A percentile compares a stretch with the other conserved stretches of the same genome.
phyloP scores from a whole-genome alignment of 2,329 filamentous ascomycete species.

The Penicillium janthinellum region DNA sequence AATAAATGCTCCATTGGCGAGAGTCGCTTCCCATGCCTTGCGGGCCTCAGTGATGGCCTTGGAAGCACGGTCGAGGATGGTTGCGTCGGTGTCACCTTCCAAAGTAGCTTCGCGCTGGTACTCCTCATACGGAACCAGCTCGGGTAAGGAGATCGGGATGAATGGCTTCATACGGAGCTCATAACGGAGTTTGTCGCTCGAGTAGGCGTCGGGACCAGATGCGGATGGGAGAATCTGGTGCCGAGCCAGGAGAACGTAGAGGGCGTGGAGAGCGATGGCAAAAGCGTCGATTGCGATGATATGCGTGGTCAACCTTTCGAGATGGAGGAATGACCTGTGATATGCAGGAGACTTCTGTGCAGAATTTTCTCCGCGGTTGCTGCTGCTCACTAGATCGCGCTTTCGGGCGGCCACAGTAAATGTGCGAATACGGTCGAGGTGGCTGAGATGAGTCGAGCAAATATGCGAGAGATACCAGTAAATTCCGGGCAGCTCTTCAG shows the following conservation, averaged over 20 bases:
- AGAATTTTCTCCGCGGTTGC: slow-evolving; percentile 9
- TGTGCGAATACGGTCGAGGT: slow-evolving; percentile 72
- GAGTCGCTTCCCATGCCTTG: slow-evolving; percentile 47
- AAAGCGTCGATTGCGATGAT: slow-evolving; percentile 62
- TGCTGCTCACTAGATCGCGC: slow-evolving; percentile 23
- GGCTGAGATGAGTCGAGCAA: slow-evolving; percentile 65
- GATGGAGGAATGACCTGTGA: slow-evolving; percentile 50
- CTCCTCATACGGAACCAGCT: slow-evolving; percentile 65
- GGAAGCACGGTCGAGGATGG: slow-evolving; percentile 44
- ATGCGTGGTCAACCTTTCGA: slow-evolving; percentile 65
- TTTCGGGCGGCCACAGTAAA: slow-evolving; percentile 54
- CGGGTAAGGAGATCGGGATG: slow-evolving; percentile 66
- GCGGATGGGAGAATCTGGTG: slow-evolving; percentile 52
- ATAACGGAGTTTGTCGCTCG: slow-evolving; percentile 69
- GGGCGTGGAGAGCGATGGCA: slow-evolving; percentile 54
- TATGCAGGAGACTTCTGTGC: slow-evolving; percentile 38
- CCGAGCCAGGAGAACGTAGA: slow-evolving; percentile 69
- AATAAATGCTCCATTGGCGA: slow-evolving; percentile 42
- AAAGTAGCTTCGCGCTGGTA: slow-evolving; percentile 53
- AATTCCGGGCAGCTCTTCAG: slow-evolving; percentile 82
- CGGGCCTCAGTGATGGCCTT: slow-evolving; percentile 44
- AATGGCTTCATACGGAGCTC: slow-evolving; percentile 88
- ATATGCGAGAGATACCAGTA: slow-evolving; percentile 87
- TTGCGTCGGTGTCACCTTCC: slow-evolving; percentile 46
- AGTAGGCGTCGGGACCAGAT: slow-evolving; percentile 62